These are phyloP conservation scores for Debaryomyces hansenii DNA, from an alignment of 805 yeast genomes.

Conservation along the genomic window DNA sequence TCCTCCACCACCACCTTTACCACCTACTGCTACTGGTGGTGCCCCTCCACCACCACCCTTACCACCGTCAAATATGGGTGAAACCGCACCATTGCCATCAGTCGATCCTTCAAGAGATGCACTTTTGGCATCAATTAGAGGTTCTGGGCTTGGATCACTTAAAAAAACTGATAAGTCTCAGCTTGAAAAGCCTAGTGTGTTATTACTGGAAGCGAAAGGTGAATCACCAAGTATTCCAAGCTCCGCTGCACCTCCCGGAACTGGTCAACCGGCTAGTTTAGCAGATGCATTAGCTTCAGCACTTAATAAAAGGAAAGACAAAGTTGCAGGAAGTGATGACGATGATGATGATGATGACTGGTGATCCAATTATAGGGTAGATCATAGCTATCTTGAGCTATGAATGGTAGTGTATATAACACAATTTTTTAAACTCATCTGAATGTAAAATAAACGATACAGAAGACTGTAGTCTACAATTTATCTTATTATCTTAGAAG, in stretches of 20 bases:
- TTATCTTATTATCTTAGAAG: too few species aligned
- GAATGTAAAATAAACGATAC: not conserved
- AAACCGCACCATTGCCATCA: slow-evolving; percentile 19
- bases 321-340: slow-evolving; percentile 78
- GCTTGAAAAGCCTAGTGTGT: slow-evolving; percentile 73
- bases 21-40: slow-evolving; percentile 17
- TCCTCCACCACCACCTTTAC: slow-evolving; percentile 23
- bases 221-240: slow-evolving; percentile 42
- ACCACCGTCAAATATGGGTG: slow-evolving; percentile 13
- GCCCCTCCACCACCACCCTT: slow-evolving; percentile 46
- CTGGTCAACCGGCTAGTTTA: slow-evolving; percentile 60
- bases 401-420: not conserved
- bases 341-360: slow-evolving; percentile 67
- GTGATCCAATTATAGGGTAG: not conserved
- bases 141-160: slow-evolving; percentile 69
- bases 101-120: slow-evolving; percentile 71
- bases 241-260: slow-evolving; percentile 40
- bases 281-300: slow-evolving; percentile 93
- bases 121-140: slow-evolving; percentile 79
- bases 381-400: too few species aligned
- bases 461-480: too few species aligned
- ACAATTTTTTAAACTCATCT: not conserved
- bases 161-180: slow-evolving; percentile 81
- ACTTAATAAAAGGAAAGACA: slow-evolving; percentile 74
- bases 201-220: slow-evolving; percentile 72